A percentile compares a stretch with the other conserved stretches of the same genome.
These are phyloP conservation scores for Didymella lethalis DNA, from an alignment of 2,329 filamentous ascomycete genomes.

Conservation along the genomic window DNA sequence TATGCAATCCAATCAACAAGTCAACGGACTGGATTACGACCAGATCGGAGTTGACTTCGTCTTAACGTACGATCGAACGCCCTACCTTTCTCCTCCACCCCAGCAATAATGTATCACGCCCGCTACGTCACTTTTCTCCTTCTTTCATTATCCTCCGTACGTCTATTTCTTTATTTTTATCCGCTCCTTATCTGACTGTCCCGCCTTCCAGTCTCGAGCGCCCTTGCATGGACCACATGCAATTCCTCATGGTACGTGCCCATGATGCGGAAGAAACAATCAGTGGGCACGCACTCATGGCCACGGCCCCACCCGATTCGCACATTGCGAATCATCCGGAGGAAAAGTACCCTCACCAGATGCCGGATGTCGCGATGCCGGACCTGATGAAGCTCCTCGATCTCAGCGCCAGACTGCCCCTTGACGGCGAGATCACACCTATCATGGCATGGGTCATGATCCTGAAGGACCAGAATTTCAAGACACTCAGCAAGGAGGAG, in stretches of 20 bases:
- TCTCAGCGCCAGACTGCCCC: constrained; percentile 80
- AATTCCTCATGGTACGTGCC: constrained; percentile 72
- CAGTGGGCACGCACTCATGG: constrained; percentile 93
- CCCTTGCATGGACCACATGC: constrained; percentile 91
- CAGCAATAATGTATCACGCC: constrained; percentile 44
- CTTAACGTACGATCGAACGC: constrained; percentile 80
- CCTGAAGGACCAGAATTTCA: constrained; percentile 65
- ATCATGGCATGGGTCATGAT: constrained; percentile 94
- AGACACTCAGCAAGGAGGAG: constrained; percentile 71
- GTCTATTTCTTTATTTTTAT: constrained; percentile 33
- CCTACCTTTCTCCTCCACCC: constrained; percentile 61
- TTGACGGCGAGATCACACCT: constrained; percentile 91
- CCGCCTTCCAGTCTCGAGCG: constrained; percentile 74
- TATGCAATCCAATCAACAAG: constrained; percentile 35
- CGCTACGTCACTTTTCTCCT: constrained; percentile 28
- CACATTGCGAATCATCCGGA: constrained; percentile 65
- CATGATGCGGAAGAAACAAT: constrained; percentile 62
- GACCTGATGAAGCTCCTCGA: constrained; percentile 84
- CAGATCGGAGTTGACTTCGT: constrained; percentile 90
- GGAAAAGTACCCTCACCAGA: constrained; percentile 70
- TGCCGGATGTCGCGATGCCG: constrained; percentile 75
- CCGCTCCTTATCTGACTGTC: constrained; percentile 43
- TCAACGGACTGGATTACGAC: constrained; percentile 71
- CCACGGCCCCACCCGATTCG: constrained; percentile 79
- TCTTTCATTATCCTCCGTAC: constrained; percentile 33